Conservation (phyloP, 345 rosid species). For the Brassica cretica region DNA sequence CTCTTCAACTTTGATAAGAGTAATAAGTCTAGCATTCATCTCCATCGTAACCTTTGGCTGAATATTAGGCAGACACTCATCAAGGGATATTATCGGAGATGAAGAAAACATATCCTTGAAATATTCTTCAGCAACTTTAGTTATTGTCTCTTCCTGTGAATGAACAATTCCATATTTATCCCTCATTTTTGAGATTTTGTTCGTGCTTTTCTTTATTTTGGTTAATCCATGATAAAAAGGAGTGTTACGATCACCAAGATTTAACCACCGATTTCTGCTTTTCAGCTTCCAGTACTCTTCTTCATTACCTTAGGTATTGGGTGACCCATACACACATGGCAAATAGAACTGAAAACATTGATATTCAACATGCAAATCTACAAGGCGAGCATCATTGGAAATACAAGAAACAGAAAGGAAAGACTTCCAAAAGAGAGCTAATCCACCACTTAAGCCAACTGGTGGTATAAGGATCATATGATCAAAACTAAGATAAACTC, state of each 20-base stretch:
- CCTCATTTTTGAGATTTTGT: neutral
- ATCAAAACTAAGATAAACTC: neutral
- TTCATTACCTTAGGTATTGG: neutral
- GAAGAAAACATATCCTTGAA: neutral
- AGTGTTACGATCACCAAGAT: no score
- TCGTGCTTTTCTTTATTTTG: no score
- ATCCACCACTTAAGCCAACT: neutral
- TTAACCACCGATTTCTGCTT: no score
- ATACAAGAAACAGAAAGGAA: neutral
- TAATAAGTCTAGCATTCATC: neutral
- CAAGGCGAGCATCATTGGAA: neutral
- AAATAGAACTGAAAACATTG: neutral
- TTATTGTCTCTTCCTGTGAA: neutral
- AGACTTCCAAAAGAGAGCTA: neutral
- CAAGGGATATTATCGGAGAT: neutral
- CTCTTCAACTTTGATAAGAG: neutral
- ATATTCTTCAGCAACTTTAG: neutral
- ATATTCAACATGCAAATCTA: neutral
- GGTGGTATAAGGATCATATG: neutral
- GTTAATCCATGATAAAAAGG: no score
- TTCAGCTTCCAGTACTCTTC: no score
- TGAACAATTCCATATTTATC: neutral
- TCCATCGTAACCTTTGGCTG: neutral
- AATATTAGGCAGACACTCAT: neutral
- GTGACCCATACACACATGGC: neutral